phyloP scores from a whole-genome alignment of 768 basidiomycete species.

The Phaffia tasmanica region DNA sequence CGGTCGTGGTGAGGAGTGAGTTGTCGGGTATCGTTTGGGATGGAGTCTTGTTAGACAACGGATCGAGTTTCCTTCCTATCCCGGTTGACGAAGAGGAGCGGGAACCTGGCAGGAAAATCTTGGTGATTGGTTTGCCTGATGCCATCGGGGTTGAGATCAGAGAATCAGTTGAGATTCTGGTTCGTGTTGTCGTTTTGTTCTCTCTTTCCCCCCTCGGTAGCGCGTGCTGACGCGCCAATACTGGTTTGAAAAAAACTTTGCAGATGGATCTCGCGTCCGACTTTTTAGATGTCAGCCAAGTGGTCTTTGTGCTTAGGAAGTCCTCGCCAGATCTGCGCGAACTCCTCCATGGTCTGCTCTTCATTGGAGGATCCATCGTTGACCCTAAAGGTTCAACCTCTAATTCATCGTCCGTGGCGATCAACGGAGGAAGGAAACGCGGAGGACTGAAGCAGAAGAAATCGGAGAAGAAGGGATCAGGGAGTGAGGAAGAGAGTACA shows the following conservation, averaged over 20 bases:
- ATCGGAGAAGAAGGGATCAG: too few species aligned
- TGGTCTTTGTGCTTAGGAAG: constrained; percentile 70
- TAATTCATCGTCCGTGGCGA: too few species aligned
- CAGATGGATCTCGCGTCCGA: constrained; percentile 81
- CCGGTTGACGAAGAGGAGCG: constrained; percentile 30
- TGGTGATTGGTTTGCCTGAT: constrained; percentile 61
- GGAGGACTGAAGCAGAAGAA: too few species aligned
- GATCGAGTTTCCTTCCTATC: neutral
- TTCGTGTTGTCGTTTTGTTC: constrained; percentile 4
- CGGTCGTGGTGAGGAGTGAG: constrained; percentile 4
- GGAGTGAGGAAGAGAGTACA: too few species aligned
- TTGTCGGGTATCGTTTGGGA: neutral
- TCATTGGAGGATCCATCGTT: constrained; percentile 76
- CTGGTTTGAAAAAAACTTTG: constrained; percentile 54
- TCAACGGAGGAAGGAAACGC: too few species aligned
- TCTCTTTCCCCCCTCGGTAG: constrained; percentile 3
- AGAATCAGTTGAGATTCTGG: constrained; percentile 52
- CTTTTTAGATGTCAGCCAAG: constrained; percentile 59
- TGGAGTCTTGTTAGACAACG: constrained; percentile 3
- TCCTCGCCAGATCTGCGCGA: constrained; percentile 56
- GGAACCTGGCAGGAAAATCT: constrained; percentile 59
- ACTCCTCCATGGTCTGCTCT: constrained; percentile 80
- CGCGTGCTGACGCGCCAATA: constrained; percentile 6
- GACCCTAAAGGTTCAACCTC: too few species aligned
- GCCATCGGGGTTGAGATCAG: constrained; percentile 66